Conservation (phyloP, 164 flowering plant genomes). For the Macadamia integrifolia region DNA sequence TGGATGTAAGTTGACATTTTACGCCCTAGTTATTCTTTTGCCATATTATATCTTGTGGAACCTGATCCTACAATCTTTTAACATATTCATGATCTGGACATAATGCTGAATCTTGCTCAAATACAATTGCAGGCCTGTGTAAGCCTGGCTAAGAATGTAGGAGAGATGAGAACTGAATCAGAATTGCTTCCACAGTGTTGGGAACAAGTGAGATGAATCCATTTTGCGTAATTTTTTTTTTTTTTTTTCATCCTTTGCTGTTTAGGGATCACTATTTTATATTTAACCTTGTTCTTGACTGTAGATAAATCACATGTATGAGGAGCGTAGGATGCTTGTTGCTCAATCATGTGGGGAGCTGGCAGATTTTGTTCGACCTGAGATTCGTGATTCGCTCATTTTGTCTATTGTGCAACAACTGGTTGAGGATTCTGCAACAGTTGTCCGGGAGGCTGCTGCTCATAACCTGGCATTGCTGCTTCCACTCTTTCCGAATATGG, state of each 20-base stretch:
- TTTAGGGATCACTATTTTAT: not conserved
- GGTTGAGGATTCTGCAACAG: slow-evolving; percentile 90
- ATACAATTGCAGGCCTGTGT: slow-evolving; percentile 80
- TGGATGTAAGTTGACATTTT: slow-evolving; percentile 65
- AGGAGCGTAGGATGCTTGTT: slow-evolving; percentile 97
- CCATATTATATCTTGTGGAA: not conserved
- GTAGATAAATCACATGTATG: slow-evolving; percentile 92
- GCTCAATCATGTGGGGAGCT: slow-evolving; percentile 99
- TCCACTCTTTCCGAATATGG: slow-evolving; percentile 90
- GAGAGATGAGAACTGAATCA: slow-evolving; percentile 98
- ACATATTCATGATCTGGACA: slow-evolving; percentile 5
- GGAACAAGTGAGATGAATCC: slow-evolving; percentile 72
- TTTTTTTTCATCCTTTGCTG: not conserved
- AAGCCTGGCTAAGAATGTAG: slow-evolving; percentile 85
- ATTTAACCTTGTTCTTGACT: slow-evolving; percentile 8
- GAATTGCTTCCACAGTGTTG: slow-evolving; percentile 99
- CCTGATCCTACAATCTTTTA: slow-evolving; percentile 1
- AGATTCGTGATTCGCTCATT: slow-evolving; percentile 97
- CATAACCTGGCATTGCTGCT: slow-evolving; percentile 93
- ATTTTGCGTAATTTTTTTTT: not conserved
- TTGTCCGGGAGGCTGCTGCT: slow-evolving; percentile 98
- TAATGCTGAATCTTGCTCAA: slow-evolving; percentile 7
- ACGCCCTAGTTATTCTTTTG: not conserved
- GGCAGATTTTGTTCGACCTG: slow-evolving; percentile 90
- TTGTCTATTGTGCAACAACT: slow-evolving; percentile 94